A percentile compares a stretch with the other conserved stretches of the same genome.
phyloP scores from a whole-genome alignment of 2,329 filamentous ascomycete species.

The Colletotrichum abscissum region DNA sequence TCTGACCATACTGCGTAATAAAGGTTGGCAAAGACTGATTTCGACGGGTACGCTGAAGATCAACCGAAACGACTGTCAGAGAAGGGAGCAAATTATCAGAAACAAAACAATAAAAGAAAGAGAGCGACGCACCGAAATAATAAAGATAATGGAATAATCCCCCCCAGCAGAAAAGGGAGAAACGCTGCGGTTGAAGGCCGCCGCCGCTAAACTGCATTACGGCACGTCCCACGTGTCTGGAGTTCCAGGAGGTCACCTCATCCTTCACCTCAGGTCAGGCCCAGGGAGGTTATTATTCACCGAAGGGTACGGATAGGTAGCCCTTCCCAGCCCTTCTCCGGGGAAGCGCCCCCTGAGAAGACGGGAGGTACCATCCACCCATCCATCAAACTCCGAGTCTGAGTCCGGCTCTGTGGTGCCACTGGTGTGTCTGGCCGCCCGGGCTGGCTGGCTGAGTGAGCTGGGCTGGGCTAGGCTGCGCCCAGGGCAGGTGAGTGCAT shows the following conservation, averaged over 20 bases:
- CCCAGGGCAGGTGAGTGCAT: slow-evolving; percentile 18
- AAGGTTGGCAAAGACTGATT: not conserved
- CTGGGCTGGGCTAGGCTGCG: slow-evolving; percentile 25
- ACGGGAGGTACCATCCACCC: slow-evolving; percentile 11
- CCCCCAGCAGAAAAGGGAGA: not conserved
- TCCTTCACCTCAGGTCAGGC: not conserved
- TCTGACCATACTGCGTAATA: not conserved
- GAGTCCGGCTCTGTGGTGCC: not conserved
- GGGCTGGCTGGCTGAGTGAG: slow-evolving; percentile 9
- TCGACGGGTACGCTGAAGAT: not conserved
- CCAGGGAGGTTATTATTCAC: slow-evolving; percentile 22
- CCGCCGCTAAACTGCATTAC: slow-evolving; percentile 32
- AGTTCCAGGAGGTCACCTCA: slow-evolving; percentile 12
- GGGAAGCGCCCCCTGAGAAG: slow-evolving; percentile 24
- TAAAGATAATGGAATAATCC: not conserved
- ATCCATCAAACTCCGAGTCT: slow-evolving; percentile 11
- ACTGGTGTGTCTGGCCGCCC: slow-evolving; percentile 9
- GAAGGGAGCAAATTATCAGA: not conserved
- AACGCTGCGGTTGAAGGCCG: slow-evolving; percentile 23
- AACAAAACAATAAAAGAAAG: not conserved
- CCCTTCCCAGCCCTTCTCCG: slow-evolving; percentile 5
- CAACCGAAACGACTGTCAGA: not conserved
- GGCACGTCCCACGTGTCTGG: slow-evolving; percentile 30
- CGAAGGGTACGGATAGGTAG: slow-evolving; percentile 15
- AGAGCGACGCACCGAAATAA: not conserved